phyloP scores from a whole-genome alignment of 2,329 filamentous ascomycete species.

The Exophiala sp. region DNA sequence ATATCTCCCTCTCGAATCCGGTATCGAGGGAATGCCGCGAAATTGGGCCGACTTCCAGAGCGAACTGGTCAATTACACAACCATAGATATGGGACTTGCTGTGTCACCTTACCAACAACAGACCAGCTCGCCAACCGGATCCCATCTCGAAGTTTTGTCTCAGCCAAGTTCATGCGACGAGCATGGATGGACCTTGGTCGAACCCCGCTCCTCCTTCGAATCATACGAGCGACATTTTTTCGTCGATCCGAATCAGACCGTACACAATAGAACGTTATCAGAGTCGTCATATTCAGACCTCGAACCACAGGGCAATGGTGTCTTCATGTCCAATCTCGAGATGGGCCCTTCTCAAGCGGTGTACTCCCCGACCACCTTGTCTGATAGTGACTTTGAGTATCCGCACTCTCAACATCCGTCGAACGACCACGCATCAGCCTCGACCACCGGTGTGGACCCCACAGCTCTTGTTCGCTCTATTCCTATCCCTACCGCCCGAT shows the following conservation, averaged over 20 bases:
- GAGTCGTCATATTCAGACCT: slow-evolving; percentile 75
- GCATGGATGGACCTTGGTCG: slow-evolving; percentile 79
- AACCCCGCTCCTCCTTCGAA: slow-evolving; percentile 67
- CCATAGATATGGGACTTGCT: slow-evolving; percentile 44
- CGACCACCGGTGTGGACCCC: slow-evolving; percentile 56
- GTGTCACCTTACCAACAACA: slow-evolving; percentile 41
- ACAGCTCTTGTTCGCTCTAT: slow-evolving; percentile 62
- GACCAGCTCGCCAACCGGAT: slow-evolving; percentile 65
- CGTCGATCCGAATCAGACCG: slow-evolving; percentile 84
- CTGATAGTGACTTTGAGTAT: slow-evolving; percentile 56
- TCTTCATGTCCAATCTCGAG: slow-evolving; percentile 71
- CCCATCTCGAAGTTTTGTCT: slow-evolving; percentile 79
- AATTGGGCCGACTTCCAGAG: slow-evolving; percentile 76
- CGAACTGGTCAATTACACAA: slow-evolving; percentile 55
- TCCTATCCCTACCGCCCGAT: slow-evolving; percentile 43
- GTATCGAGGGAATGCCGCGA: slow-evolving; percentile 59
- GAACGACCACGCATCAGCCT: slow-evolving; percentile 38
- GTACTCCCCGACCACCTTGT: slow-evolving; percentile 77
- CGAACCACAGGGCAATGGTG: slow-evolving; percentile 52
- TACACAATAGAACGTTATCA: slow-evolving; percentile 81
- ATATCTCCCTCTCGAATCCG: slow-evolving; percentile 50
- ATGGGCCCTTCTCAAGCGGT: slow-evolving; percentile 70
- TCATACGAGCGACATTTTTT: slow-evolving; percentile 61
- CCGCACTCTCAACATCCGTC: slow-evolving; percentile 39
- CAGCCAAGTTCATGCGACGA: slow-evolving; percentile 73